phyloP scores from a whole-genome alignment of 1,284 basidiomycete species.

The Puccinia horiana region DNA sequence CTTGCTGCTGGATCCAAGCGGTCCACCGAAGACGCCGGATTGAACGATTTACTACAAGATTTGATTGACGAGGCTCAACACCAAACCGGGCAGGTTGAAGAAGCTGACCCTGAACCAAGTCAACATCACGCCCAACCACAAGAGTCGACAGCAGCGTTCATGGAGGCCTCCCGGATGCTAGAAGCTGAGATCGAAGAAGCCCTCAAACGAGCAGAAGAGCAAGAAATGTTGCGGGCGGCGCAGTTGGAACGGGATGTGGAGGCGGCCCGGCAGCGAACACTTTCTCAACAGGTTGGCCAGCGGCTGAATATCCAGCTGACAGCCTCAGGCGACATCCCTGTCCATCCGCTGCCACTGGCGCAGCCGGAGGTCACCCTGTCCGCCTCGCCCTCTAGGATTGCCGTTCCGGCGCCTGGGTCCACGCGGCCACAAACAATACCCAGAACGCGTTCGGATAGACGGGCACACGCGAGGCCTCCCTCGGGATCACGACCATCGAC shows the following conservation, averaged over 20 bases:
- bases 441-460: background rate
- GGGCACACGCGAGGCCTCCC: background rate
- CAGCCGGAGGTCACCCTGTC: background rate
- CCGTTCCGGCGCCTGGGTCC: background rate
- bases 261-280: background rate
- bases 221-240: background rate
- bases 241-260: conserved; percentile 7
- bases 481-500: background rate
- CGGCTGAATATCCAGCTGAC: conserved; percentile 26
- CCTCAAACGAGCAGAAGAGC: conserved; percentile 26
- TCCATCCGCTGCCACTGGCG: background rate
- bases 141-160: background rate
- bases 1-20: background rate
- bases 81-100: background rate
- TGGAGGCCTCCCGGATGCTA: conserved; percentile 26
- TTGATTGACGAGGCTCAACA: conserved; percentile 37
- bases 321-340: conserved; percentile 32
- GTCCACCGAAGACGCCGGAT: conserved; percentile 18
- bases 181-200: conserved; percentile 32
- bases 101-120: no score
- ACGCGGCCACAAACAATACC: background rate
- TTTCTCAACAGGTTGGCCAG: conserved; percentile 16
- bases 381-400: background rate
- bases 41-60: conserved; percentile 25
- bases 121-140: background rate